Evolutionary conservation across 306 rosid genomes (phyloP).

Genomic region (Clitoria ternatea): DNA sequence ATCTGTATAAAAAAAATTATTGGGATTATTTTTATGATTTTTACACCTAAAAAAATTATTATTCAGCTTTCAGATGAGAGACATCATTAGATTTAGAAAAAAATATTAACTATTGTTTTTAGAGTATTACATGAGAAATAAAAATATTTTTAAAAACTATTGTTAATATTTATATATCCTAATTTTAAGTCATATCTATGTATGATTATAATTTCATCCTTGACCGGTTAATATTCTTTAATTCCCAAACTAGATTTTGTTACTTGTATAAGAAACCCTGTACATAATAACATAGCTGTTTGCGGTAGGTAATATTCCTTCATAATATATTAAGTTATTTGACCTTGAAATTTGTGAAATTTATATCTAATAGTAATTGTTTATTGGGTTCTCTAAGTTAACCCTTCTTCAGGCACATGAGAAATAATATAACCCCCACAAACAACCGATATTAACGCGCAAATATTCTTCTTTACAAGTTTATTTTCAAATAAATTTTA

Average conservation of each 20-base stretch:
- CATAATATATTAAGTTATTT: not conserved
- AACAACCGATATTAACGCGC: not conserved
- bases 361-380: not conserved
- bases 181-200: no score
- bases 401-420: not conserved
- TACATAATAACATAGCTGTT: not conserved
- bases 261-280: conserved; percentile 1
- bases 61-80: no score
- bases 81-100: no score
- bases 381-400: not conserved
- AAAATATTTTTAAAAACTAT: no score
- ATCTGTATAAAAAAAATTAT: no score
- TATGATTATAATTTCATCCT: no score
- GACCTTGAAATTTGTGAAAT: conserved; percentile 4
- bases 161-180: no score
- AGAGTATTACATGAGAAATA: no score
- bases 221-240: conserved; percentile 18
- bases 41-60: no score
- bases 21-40: no score
- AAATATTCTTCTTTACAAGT: not conserved
- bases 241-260: conserved; percentile 15
- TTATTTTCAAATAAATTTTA: not conserved
- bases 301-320: not conserved
- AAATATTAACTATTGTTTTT: no score
- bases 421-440: conserved; percentile 11